Evolutionary conservation across 2,329 filamentous ascomycete genomes (phyloP).

Genomic region (Thielaviopsis populi): DNA sequence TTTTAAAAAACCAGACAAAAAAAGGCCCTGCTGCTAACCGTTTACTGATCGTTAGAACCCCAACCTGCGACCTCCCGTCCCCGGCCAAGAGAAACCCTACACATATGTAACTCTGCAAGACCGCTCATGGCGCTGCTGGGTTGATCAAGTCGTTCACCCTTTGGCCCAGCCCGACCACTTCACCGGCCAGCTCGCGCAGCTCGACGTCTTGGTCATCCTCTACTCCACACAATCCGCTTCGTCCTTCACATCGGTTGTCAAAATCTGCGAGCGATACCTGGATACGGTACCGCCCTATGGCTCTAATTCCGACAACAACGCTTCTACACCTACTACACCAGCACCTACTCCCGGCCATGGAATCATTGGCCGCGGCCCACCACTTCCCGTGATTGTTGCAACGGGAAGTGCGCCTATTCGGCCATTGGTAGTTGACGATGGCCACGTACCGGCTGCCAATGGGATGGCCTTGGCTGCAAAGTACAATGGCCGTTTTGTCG

Average conservation of each 20-base stretch:
- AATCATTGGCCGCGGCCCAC: neutral
- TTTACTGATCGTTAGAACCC: neutral
- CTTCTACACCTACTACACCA: neutral
- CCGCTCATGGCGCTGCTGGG: constrained; percentile 15
- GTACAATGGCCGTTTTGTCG: constrained; percentile 16
- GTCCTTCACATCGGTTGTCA: constrained; percentile 10
- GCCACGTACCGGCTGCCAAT: neutral
- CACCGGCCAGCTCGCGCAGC: constrained; percentile 13
- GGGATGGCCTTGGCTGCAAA: constrained; percentile 8
- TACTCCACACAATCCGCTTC: constrained; percentile 9
- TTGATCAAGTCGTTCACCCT: constrained; percentile 15
- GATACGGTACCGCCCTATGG: neutral
- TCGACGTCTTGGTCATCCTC: constrained; percentile 14
- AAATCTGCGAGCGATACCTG: constrained; percentile 12
- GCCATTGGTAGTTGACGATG: constrained; percentile 2
- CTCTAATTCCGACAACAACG: neutral
- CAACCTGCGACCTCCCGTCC: constrained; percentile 1
- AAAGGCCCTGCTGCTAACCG: neutral
- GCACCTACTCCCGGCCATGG: neutral
- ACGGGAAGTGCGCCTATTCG: neutral
- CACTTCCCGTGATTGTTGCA: constrained; percentile 12
- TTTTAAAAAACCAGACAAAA: neutral
- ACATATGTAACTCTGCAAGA: constrained; percentile 11
- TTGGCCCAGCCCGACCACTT: constrained; percentile 15
- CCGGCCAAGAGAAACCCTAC: constrained; percentile 7